phyloP scores from a whole-genome alignment of 805 yeast genomes.

The Grigorovia yakushimaensis region DNA sequence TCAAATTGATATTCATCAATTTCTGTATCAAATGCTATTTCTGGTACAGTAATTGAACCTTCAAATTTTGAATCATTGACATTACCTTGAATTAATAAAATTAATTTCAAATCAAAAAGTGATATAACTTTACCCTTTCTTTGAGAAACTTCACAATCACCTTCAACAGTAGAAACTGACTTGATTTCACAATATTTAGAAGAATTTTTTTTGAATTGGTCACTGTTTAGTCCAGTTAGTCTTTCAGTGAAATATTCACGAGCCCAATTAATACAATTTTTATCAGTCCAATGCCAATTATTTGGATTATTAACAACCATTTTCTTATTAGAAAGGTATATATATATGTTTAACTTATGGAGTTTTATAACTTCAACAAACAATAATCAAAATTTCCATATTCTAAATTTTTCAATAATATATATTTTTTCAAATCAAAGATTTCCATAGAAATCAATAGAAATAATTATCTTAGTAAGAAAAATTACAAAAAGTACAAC shows the following conservation, averaged over 20 bases:
- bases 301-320: slow-evolving; percentile 97
- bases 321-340: slow-evolving; percentile 1
- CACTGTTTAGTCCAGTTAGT: slow-evolving; percentile 40
- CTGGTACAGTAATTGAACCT: slow-evolving; percentile 82
- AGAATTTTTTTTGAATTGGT: slow-evolving; percentile 8
- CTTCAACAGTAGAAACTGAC: slow-evolving; percentile 49
- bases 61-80: slow-evolving; percentile 34
- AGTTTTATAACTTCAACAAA: too few species aligned
- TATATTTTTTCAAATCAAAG: too few species aligned
- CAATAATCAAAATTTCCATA: too few species aligned
- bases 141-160: slow-evolving; percentile 95
- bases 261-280: slow-evolving; percentile 92
- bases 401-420: too few species aligned
- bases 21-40: slow-evolving; percentile 86
- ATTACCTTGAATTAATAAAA: slow-evolving; percentile 46
- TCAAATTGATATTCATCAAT: slow-evolving; percentile 80
- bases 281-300: slow-evolving; percentile 99
- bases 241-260: slow-evolving; percentile 59
- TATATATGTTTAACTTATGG: neutral
- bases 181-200: slow-evolving; percentile 27
- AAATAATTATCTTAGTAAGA: neutral
- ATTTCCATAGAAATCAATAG: neutral
- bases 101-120: slow-evolving; percentile 69
- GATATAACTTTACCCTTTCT: slow-evolving; percentile 95
- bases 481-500: neutral